Percentiles rank a stretch among this genome's conserved stretches.
Conservation (phyloP, 139 green algal species). For the Chlorella sp. region DNA sequence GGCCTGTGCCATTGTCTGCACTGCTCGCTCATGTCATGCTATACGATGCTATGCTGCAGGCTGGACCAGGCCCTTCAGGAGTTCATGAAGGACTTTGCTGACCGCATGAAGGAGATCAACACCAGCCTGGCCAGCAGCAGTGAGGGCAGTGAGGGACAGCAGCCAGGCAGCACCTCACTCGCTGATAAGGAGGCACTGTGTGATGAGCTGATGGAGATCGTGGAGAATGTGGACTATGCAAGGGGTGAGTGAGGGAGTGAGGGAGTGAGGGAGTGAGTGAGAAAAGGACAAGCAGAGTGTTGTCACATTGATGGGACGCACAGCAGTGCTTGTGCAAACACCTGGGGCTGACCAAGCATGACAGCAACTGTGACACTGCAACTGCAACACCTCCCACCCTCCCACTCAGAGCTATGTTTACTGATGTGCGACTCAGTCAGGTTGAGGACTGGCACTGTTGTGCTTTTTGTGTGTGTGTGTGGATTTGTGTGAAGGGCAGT, state of each 20-base stretch:
- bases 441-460: background rate
- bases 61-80: conserved; percentile 56
- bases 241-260: conserved; percentile 41
- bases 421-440: background rate
- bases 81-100: conserved; percentile 61
- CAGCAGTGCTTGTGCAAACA: no score
- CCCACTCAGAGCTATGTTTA: background rate
- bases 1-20: no score
- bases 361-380: background rate
- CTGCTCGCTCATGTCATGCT: no score
- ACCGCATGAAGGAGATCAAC: conserved; percentile 76
- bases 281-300: no score
- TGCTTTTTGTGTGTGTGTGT: background rate
- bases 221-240: conserved; percentile 71
- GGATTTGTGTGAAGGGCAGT: background rate
- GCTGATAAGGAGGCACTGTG: conserved; percentile 58
- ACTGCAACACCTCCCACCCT: background rate
- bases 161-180: conserved; percentile 10
- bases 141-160: background rate
- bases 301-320: no score
- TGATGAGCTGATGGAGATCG: conserved; percentile 81
- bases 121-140: background rate
- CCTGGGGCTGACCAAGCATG: background rate
- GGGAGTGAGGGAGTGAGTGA: no score
- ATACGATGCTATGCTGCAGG: conserved; percentile 31